These are phyloP conservation scores for Fusarium sp. DNA, from an alignment of 2,329 filamentous ascomycete species.

Conservation along the genomic window DNA sequence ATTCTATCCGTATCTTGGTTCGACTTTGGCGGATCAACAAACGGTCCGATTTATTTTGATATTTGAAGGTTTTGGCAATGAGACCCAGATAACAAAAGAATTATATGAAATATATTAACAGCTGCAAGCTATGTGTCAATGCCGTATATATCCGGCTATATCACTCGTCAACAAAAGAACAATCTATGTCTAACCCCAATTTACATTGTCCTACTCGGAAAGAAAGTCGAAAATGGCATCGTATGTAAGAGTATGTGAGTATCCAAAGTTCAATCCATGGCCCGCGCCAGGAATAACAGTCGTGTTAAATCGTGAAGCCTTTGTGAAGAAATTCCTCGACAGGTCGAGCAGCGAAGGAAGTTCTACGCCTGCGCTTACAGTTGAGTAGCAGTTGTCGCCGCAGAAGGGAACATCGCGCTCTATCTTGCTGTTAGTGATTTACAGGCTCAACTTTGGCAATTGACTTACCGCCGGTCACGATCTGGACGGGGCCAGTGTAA, in stretches of 20 bases:
- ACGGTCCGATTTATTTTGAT: conserved; percentile 2
- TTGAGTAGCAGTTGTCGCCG: conserved; percentile 69
- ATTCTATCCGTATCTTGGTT: background rate
- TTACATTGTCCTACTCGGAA: conserved; percentile 18
- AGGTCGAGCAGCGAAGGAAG: conserved; percentile 59
- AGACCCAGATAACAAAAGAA: background rate
- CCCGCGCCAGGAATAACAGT: conserved; percentile 66
- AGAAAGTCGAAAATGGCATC: conserved; percentile 57
- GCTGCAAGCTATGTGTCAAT: conserved; percentile 8
- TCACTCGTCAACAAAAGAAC: background rate
- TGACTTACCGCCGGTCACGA: conserved; percentile 68
- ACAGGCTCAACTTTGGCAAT: background rate
- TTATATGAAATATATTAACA: background rate
- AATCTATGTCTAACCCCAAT: background rate
- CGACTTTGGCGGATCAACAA: conserved; percentile 7
- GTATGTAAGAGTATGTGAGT: conserved; percentile 53
- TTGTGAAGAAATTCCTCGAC: conserved; percentile 58
- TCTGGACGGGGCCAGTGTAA: conserved; percentile 67
- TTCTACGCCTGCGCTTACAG: conserved; percentile 53
- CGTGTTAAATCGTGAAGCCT: conserved; percentile 63
- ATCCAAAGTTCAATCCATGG: conserved; percentile 65
- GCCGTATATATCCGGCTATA: background rate
- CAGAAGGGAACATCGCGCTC: conserved; percentile 69
- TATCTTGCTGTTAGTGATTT: conserved; percentile 41
- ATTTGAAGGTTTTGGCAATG: background rate